Percentiles rank a stretch among this genome's conserved stretches.
Evolutionary conservation across 768 basidiomycete genomes (phyloP).

Genomic region (Rhizopogon roseolus): DNA sequence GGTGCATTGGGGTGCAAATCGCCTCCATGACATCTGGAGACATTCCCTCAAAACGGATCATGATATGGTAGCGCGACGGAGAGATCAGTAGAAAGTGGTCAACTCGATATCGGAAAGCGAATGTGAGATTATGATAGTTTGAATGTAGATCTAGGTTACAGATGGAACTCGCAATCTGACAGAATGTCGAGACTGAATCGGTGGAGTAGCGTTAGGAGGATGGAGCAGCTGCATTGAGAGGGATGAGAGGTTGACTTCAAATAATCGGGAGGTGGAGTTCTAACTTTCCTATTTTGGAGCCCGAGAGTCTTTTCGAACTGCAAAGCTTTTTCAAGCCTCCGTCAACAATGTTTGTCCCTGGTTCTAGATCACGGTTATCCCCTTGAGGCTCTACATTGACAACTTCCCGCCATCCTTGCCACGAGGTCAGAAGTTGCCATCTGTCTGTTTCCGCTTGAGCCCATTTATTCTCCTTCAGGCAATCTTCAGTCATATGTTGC

Average conservation of each 20-base stretch:
- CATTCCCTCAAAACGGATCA: conserved; percentile 78
- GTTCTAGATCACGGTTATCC: neutral
- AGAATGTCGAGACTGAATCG: neutral
- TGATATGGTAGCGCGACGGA: conserved; percentile 19
- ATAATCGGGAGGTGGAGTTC: conserved; percentile 19
- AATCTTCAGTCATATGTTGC: neutral
- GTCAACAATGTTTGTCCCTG: neutral
- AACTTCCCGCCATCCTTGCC: neutral
- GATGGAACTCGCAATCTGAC: neutral
- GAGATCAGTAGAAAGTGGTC: neutral
- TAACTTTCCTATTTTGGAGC: conserved; percentile 20
- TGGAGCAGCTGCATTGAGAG: conserved; percentile 6
- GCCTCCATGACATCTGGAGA: conserved; percentile 75
- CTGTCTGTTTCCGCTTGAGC: neutral
- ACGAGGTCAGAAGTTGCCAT: neutral
- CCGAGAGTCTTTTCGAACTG: neutral
- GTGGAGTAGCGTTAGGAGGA: conserved; percentile 4
- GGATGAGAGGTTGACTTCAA: conserved; percentile 10
- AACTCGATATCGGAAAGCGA: conserved; percentile 3
- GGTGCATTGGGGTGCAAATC: conserved; percentile 85
- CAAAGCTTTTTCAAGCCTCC: neutral
- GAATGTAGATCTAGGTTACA: neutral
- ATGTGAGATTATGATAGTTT: neutral
- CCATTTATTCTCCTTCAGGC: neutral
- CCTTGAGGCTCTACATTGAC: neutral